Percentiles rank a stretch among this genome's conserved stretches.
Conservation (phyloP, 1,284 basidiomycete genomes). For the Heterobasidion parviporum region DNA sequence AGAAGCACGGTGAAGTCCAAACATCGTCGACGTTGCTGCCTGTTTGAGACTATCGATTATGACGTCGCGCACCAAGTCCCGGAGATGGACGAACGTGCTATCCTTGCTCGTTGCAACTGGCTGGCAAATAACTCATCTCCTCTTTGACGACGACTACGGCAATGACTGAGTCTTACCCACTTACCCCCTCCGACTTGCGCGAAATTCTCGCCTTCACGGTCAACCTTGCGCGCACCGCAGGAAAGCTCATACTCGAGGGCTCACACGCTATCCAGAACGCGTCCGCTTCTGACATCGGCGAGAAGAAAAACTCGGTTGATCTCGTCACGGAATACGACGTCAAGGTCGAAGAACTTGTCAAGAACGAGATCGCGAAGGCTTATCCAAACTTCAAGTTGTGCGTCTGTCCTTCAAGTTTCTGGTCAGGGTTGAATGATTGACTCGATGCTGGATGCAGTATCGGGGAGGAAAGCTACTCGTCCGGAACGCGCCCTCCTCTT, state of each 20-base stretch:
- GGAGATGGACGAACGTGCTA: too few relatives aligned
- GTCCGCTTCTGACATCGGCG: slow-evolving; percentile 49
- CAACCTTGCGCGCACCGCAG: slow-evolving; percentile 62
- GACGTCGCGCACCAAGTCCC: too few relatives aligned
- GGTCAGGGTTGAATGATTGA: background rate
- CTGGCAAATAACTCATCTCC: too few relatives aligned
- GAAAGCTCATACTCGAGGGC: slow-evolving; percentile 66
- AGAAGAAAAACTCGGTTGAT: slow-evolving; percentile 90
- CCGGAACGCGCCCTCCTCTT: slow-evolving; percentile 60
- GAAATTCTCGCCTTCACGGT: slow-evolving; percentile 69
- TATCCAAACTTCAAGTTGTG: slow-evolving; percentile 84
- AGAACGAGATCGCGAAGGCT: slow-evolving; percentile 51
- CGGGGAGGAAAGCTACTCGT: slow-evolving; percentile 84
- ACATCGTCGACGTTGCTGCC: too few relatives aligned
- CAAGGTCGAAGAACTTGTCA: slow-evolving; percentile 83
- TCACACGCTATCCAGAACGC: slow-evolving; percentile 59
- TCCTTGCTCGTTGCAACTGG: too few relatives aligned
- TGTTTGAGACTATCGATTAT: too few relatives aligned
- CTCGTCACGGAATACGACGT: slow-evolving; percentile 98
- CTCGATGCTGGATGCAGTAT: slow-evolving; percentile 46
- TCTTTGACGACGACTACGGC: too few relatives aligned
- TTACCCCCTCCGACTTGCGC: slow-evolving; percentile 44
- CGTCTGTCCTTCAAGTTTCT: slow-evolving; percentile 17
- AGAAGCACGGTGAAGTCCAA: too few relatives aligned
- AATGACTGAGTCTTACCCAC: background rate